Evolutionary conservation across 306 rosid genomes (phyloP).

Genomic region (Alnus glutinosa): DNA sequence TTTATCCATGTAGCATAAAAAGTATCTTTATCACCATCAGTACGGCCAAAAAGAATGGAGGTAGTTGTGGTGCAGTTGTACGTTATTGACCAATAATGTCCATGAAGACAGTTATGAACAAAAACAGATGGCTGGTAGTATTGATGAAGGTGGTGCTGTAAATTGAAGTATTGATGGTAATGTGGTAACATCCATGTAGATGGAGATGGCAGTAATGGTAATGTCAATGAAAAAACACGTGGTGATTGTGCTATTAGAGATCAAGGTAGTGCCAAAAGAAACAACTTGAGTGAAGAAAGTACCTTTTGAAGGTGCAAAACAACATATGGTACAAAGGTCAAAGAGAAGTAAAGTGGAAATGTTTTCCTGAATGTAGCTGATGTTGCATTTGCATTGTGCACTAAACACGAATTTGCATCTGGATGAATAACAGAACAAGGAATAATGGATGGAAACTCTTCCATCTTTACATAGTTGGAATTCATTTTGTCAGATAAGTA

Average conservation of each 20-base stretch:
- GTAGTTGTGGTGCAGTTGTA: background rate
- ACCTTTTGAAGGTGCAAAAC: conserved; percentile 94
- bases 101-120: background rate
- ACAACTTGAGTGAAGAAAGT: conserved; percentile 26
- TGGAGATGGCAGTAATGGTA: background rate
- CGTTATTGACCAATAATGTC: background rate
- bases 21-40: background rate
- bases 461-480: conserved; percentile 60
- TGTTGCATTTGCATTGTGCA: conserved; percentile 71
- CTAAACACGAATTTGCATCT: conserved; percentile 72
- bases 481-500: conserved; percentile 56
- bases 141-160: background rate
- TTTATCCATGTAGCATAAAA: conserved; percentile 1
- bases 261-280: background rate
- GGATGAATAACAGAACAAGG: conserved; percentile 90
- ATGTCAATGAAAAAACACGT: background rate
- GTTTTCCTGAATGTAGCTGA: conserved; percentile 90
- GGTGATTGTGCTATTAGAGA: background rate
- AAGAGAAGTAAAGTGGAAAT: conserved; percentile 92
- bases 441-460: conserved; percentile 81
- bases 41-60: background rate
- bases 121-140: background rate
- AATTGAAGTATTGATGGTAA: background rate
- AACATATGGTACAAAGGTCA: conserved; percentile 92
- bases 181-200: background rate